Percentiles rank a stretch among this genome's conserved stretches.
phyloP scores from a whole-genome alignment of 805 yeast genomes.

The Babjeviella inositovora region DNA sequence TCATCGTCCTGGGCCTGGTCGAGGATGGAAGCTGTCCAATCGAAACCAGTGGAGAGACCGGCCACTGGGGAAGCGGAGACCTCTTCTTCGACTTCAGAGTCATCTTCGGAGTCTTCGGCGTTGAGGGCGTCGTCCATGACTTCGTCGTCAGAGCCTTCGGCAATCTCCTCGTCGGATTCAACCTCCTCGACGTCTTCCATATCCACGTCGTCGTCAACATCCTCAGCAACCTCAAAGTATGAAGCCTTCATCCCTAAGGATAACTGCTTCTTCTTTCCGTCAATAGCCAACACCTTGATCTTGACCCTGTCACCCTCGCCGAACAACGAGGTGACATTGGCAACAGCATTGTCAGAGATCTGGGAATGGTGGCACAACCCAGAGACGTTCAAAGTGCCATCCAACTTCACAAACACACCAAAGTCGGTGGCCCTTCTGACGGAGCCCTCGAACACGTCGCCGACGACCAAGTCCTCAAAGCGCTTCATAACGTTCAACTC shows the following conservation, averaged over 20 bases:
- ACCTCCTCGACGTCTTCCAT: constrained; percentile 6
- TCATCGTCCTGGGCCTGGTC: constrained; percentile 58
- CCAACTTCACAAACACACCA: constrained; percentile 81
- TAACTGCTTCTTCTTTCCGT: constrained; percentile 51
- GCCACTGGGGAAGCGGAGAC: constrained; percentile 10
- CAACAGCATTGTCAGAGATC: constrained; percentile 54
- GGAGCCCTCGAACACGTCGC: constrained; percentile 62
- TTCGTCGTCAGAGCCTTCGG: constrained; percentile 8
- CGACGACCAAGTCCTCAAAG: constrained; percentile 54
- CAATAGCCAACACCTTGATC: constrained; percentile 57
- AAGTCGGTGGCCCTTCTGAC: constrained; percentile 68
- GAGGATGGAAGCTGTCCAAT: constrained; percentile 86
- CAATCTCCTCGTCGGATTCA: constrained; percentile 6
- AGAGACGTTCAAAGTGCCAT: constrained; percentile 55
- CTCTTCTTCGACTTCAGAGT: constrained; percentile 11
- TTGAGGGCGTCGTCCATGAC: constrained; percentile 17
- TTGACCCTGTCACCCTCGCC: constrained; percentile 85
- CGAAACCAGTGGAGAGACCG: constrained; percentile 81
- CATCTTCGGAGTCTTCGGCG: constrained; percentile 10
- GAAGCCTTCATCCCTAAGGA: constrained; percentile 94
- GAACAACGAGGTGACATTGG: constrained; percentile 49
- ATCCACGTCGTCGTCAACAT: constrained; percentile 12
- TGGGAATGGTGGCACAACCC: constrained; percentile 84
- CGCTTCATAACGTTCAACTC: constrained; percentile 37
- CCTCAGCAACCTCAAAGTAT: constrained; percentile 37